A percentile compares a stretch with the other conserved stretches of the same genome.
Conservation (phyloP, 1,284 basidiomycete species). For the Ustilago cynodontis region DNA sequence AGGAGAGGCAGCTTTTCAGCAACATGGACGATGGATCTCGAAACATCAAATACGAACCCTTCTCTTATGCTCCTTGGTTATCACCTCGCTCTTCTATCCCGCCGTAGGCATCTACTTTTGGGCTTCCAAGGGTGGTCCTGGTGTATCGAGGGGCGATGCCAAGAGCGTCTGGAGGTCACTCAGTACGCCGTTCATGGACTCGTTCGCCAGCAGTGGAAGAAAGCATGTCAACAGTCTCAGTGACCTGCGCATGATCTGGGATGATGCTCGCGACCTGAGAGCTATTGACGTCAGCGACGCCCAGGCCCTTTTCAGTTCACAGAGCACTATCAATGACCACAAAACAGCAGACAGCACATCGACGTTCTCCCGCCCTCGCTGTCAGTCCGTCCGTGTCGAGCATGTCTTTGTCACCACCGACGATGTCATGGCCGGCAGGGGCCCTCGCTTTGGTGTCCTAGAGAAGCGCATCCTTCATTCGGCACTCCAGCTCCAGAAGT, state of each 20-base stretch:
- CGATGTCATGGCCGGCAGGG: slow-evolving; percentile 59
- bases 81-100: slow-evolving; percentile 87
- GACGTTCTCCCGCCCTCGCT: slow-evolving; percentile 35
- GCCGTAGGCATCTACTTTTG: slow-evolving; percentile 68
- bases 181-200: slow-evolving; percentile 63
- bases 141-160: slow-evolving; percentile 60
- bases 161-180: slow-evolving; percentile 63
- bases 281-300: slow-evolving; percentile 58
- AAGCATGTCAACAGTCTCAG: slow-evolving; percentile 63
- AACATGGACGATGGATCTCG: slow-evolving; percentile 64
- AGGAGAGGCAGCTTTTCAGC: slow-evolving; percentile 43
- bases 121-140: slow-evolving; percentile 64
- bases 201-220: slow-evolving; percentile 58
- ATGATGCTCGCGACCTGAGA: slow-evolving; percentile 61
- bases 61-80: slow-evolving; percentile 90
- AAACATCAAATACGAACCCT: slow-evolving; percentile 89
- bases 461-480: slow-evolving; percentile 60
- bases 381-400: slow-evolving; percentile 54
- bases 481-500: slow-evolving; percentile 57
- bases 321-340: slow-evolving; percentile 2
- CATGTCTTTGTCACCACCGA: slow-evolving; percentile 68
- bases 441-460: slow-evolving; percentile 60
- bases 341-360: not conserved
- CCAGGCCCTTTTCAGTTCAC: slow-evolving; percentile 29
- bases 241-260: slow-evolving; percentile 67